phyloP scores from a whole-genome alignment of 805 yeast species.

The Scheffersomyces spartinae region DNA sequence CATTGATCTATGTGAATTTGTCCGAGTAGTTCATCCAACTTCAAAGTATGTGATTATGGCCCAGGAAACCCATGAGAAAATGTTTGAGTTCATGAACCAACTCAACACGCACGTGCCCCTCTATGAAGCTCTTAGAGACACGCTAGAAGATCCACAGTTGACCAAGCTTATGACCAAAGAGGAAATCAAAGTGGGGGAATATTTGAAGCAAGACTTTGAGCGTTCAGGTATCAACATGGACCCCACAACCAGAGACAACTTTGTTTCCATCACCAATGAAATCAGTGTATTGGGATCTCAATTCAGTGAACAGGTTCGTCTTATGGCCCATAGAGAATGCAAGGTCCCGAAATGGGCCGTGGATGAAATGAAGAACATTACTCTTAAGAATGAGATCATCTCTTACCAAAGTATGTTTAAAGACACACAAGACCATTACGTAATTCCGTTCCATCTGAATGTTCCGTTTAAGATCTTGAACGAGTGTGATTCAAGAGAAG shows the following conservation, averaged over 20 bases:
- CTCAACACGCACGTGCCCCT: constrained; percentile 75
- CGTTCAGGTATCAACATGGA: constrained; percentile 83
- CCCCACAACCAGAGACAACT: constrained; percentile 48
- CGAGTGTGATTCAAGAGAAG: constrained; percentile 39
- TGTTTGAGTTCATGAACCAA: constrained; percentile 91
- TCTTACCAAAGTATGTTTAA: constrained; percentile 10
- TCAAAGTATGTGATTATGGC: constrained; percentile 64
- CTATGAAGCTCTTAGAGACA: constrained; percentile 45
- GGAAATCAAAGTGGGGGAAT: constrained; percentile 72
- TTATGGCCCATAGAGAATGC: constrained; percentile 7
- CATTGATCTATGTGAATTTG: constrained; percentile 87
- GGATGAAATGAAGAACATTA: constrained; percentile 14
- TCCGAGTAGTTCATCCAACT: constrained; percentile 80
- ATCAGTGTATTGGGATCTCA: constrained; percentile 76
- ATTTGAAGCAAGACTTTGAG: constrained; percentile 74
- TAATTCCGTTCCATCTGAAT: constrained; percentile 38
- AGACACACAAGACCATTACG: no score
- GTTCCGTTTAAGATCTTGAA: constrained; percentile 56
- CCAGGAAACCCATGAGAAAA: constrained; percentile 72
- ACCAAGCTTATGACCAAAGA: constrained; percentile 42
- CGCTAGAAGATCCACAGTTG: constrained; percentile 31
- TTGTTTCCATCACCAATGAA: constrained; percentile 68
- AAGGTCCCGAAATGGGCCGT: background rate
- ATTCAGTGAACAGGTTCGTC: constrained; percentile 42
- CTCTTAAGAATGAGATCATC: constrained; percentile 8